phyloP scores from a whole-genome alignment of 1,284 basidiomycete species.

The Clitocybe nebularis region DNA sequence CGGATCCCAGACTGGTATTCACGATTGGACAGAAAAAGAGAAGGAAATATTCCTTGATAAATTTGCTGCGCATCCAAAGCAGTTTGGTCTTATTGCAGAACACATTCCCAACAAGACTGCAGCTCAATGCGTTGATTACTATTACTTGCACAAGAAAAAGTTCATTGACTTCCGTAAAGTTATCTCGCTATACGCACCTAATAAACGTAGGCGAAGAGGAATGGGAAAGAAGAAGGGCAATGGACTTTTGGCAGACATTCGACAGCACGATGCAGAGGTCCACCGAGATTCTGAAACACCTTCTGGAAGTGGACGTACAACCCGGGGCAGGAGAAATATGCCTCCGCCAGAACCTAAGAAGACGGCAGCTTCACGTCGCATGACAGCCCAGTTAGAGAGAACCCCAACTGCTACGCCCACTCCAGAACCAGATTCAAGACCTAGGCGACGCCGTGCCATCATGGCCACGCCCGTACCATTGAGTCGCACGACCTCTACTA shows the following conservation, averaged over 20 bases:
- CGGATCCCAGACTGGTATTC: slow-evolving; percentile 62
- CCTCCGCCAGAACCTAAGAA: slow-evolving; percentile 28
- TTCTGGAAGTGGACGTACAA: slow-evolving; percentile 28
- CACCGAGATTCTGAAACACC: slow-evolving; percentile 31
- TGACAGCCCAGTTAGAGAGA: slow-evolving; percentile 36
- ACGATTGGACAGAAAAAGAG: slow-evolving; percentile 89
- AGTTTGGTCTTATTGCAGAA: slow-evolving; percentile 87
- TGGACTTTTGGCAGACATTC: slow-evolving; percentile 74
- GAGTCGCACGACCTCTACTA: slow-evolving; percentile 30
- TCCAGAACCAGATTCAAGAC: slow-evolving; percentile 57
- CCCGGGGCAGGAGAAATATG: slow-evolving; percentile 29
- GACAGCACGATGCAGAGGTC: slow-evolving; percentile 71
- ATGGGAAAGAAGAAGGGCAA: slow-evolving; percentile 73
- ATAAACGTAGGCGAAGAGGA: slow-evolving; percentile 56
- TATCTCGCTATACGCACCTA: slow-evolving; percentile 60
- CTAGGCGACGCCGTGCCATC: slow-evolving; percentile 32
- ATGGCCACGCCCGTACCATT: slow-evolving; percentile 17
- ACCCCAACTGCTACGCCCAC: slow-evolving; percentile 58
- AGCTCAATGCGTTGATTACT: slow-evolving; percentile 88
- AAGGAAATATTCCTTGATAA: slow-evolving; percentile 77
- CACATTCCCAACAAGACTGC: slow-evolving; percentile 83
- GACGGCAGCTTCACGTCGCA: slow-evolving; percentile 25
- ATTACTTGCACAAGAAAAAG: slow-evolving; percentile 93
- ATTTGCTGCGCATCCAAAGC: slow-evolving; percentile 87
- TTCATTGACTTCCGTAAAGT: slow-evolving; percentile 81